Percentiles rank a stretch among this genome's conserved stretches.
Evolutionary conservation across 768 basidiomycete species (phyloP).

Genomic region (Amanita phalloides): DNA sequence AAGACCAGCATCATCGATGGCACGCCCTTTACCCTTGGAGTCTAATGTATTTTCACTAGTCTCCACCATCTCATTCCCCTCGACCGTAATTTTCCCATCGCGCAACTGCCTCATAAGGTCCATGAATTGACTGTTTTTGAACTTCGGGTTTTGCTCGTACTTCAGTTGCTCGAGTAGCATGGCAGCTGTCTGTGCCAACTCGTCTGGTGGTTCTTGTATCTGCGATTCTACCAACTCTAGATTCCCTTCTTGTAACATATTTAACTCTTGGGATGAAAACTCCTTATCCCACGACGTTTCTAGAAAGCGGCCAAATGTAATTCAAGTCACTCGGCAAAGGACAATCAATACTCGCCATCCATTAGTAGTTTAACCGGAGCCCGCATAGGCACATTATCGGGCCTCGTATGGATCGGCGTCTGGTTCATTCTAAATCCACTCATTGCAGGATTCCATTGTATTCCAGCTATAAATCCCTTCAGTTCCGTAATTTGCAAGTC

Average conservation of each 20-base stretch:
- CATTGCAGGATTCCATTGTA: conserved; percentile 30
- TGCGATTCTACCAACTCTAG: conserved; percentile 10
- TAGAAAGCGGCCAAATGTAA: conserved; percentile 9
- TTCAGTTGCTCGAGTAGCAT: conserved; percentile 67
- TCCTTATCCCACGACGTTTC: conserved; percentile 54
- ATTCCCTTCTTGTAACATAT: conserved; percentile 15
- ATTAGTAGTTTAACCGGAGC: conserved; percentile 16
- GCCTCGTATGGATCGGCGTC: conserved; percentile 23
- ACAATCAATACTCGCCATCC: conserved; percentile 29
- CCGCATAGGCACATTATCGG: conserved; percentile 17
- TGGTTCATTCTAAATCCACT: conserved; percentile 26
- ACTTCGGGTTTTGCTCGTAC: conserved; percentile 73
- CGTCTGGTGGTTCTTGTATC: conserved; percentile 38
- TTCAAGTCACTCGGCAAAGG: neutral
- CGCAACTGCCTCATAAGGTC: conserved; percentile 77
- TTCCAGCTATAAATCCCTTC: conserved; percentile 15
- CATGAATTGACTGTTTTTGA: conserved; percentile 77
- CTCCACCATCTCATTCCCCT: conserved; percentile 69
- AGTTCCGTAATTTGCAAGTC: neutral
- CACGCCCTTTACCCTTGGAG: conserved; percentile 64
- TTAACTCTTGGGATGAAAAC: conserved; percentile 47
- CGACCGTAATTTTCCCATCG: conserved; percentile 68
- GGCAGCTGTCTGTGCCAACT: conserved; percentile 74
- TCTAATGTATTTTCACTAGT: conserved; percentile 31
- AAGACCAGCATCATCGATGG: conserved; percentile 16